These are phyloP conservation scores for Pythium dissotocum DNA, from an alignment of 352 stramenopile genomes.

Conservation along the genomic window DNA sequence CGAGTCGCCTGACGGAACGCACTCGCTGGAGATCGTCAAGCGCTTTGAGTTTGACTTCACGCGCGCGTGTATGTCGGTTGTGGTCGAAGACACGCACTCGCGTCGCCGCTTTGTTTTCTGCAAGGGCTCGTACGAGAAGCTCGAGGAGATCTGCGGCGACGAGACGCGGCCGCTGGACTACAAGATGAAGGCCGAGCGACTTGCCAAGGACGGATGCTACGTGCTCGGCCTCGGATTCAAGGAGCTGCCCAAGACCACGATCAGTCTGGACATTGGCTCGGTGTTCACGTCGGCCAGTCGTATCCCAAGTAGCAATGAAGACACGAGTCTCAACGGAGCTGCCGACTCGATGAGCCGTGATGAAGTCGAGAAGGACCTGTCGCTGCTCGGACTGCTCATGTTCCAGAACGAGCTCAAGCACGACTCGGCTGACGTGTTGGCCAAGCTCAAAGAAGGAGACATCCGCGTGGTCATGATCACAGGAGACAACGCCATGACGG, in stretches of 20 bases:
- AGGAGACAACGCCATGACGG: conserved; percentile 80
- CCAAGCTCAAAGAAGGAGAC: conserved; percentile 71
- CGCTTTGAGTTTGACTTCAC: conserved; percentile 91
- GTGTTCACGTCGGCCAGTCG: conserved; percentile 5
- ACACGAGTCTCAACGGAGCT: not conserved
- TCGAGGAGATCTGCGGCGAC: conserved; percentile 58
- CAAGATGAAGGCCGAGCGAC: conserved; percentile 45
- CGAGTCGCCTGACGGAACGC: conserved; percentile 41
- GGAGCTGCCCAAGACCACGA: conserved; percentile 37
- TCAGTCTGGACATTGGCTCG: conserved; percentile 11
- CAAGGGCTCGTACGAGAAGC: conserved; percentile 90
- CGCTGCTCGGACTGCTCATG: conserved; percentile 82
- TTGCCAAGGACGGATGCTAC: conserved; percentile 85
- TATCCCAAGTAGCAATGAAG: not conserved
- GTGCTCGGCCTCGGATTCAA: conserved; percentile 83
- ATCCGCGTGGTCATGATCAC: conserved; percentile 87
- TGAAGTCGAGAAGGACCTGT: conserved; percentile 71
- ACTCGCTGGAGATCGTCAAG: conserved; percentile 81
- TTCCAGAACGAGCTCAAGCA: conserved; percentile 91
- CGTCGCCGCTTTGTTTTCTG: conserved; percentile 76
- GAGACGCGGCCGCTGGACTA: conserved; percentile 74
- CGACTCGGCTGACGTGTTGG: conserved; percentile 77
- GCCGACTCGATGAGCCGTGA: conserved; percentile 42
- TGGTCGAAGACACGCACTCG: conserved; percentile 65
- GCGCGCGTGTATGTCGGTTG: conserved; percentile 90